Percentiles rank a stretch among this genome's conserved stretches.
Conservation (phyloP, 768 basidiomycete genomes). For the Leccinum sublutescens region DNA sequence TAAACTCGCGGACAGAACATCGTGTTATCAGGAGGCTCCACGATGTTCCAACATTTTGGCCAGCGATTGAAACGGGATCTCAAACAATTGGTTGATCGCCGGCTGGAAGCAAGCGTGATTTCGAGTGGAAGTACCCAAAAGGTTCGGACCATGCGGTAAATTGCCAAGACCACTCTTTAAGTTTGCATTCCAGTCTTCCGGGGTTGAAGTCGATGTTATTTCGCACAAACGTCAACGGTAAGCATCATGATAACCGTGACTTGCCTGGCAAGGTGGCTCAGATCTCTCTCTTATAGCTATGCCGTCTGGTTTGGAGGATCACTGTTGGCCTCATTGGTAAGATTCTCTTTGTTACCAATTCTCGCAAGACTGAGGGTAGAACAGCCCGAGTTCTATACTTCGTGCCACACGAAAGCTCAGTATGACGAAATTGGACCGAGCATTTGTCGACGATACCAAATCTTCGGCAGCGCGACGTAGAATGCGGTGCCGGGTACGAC, state of each 20-base stretch:
- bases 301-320: slow-evolving; percentile 99
- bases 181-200: slow-evolving; percentile 65
- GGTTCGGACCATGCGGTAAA: slow-evolving; percentile 42
- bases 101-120: slow-evolving; percentile 74
- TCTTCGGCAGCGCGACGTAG: slow-evolving; percentile 86
- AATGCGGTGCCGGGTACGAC: not conserved
- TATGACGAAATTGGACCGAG: slow-evolving; percentile 93
- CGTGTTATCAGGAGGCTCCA: slow-evolving; percentile 94
- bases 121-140: slow-evolving; percentile 74
- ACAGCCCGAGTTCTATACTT: slow-evolving; percentile 93
- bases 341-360: slow-evolving; percentile 17
- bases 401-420: slow-evolving; percentile 91
- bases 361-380: slow-evolving; percentile 5
- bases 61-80: slow-evolving; percentile 93
- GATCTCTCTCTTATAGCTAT: slow-evolving; percentile 44
- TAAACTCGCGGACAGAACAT: slow-evolving; percentile 67
- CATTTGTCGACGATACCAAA: slow-evolving; percentile 90
- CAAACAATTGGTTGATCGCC: slow-evolving; percentile 88
- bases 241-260: slow-evolving; percentile 11
- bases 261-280: slow-evolving; percentile 7
- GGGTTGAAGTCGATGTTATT: slow-evolving; percentile 97
- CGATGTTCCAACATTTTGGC: slow-evolving; percentile 99
- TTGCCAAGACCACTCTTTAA: slow-evolving; percentile 1
- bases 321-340: slow-evolving; percentile 85
- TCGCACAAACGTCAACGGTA: slow-evolving; percentile 96